A percentile compares a stretch with the other conserved stretches of the same genome.
phyloP scores from a whole-genome alignment of 202 grass and related monocot species.

The Cymbopogon flexuosus region DNA sequence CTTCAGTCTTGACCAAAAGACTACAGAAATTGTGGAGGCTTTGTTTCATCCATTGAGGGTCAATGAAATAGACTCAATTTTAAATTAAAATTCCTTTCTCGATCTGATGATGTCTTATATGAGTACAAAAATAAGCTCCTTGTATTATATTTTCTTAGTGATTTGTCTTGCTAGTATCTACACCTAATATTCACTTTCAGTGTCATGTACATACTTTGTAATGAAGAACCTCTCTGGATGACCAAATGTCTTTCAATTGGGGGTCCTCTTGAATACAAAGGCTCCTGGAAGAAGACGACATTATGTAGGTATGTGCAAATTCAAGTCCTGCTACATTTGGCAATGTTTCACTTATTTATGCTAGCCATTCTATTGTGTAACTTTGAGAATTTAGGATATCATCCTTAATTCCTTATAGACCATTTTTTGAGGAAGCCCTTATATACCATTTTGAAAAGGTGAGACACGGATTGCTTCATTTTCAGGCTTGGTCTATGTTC shows the following conservation, averaged over 20 bases:
- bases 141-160: not conserved
- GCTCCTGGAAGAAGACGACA: constrained; percentile 77
- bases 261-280: constrained; percentile 70
- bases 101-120: not conserved
- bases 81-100: not conserved
- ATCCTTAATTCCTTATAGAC: not conserved
- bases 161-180: constrained; percentile 7
- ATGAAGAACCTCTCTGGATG: constrained; percentile 98
- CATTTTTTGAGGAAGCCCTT: not conserved
- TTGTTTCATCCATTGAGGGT: not conserved
- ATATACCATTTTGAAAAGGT: not conserved
- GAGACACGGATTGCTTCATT: constrained; percentile 23
- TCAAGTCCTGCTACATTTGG: not conserved
- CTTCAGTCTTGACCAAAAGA: not conserved
- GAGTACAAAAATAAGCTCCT: not conserved
- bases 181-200: constrained; percentile 36
- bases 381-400: not conserved
- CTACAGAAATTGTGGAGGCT: not conserved
- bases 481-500: constrained; percentile 62
- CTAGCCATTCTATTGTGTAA: not conserved
- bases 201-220: constrained; percentile 94
- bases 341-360: not conserved
- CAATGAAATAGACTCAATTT: not conserved
- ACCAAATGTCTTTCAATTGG: constrained; percentile 80
- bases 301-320: constrained; percentile 50